A percentile compares a stretch with the other conserved stretches of the same genome.
Conservation (phyloP, 805 yeast species). For the Wickerhamomyces bisporus region DNA sequence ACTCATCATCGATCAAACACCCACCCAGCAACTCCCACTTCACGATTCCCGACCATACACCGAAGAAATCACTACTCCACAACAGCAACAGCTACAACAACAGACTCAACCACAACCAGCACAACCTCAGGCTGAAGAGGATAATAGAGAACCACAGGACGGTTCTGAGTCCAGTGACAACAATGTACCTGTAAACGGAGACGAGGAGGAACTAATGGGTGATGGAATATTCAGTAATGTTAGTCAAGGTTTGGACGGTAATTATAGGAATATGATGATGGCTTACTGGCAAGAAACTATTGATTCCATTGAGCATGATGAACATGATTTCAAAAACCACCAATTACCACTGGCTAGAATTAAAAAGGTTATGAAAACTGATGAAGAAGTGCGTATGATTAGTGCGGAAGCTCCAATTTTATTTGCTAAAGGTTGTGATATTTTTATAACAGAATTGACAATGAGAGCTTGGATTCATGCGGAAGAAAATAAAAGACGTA, state of each 20-base stretch:
- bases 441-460: constrained; percentile 92
- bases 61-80: too few relatives aligned
- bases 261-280: constrained; percentile 83
- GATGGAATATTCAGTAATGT: constrained; percentile 81
- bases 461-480: constrained; percentile 99
- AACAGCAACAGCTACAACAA: constrained; percentile 3
- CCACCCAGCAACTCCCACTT: too few relatives aligned
- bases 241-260: constrained; percentile 84
- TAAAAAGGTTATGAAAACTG: constrained; percentile 96
- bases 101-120: constrained; percentile 8
- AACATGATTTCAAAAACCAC: constrained; percentile 89
- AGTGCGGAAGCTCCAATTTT: constrained; percentile 97
- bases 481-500: constrained; percentile 91
- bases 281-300: constrained; percentile 97
- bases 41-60: too few relatives aligned
- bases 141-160: background rate
- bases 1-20: constrained; percentile 14
- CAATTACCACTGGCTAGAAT: constrained; percentile 94
- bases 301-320: constrained; percentile 77
- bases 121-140: constrained; percentile 3
- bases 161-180: constrained; percentile 2
- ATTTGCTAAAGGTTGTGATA: constrained; percentile 97
- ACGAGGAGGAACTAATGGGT: constrained; percentile 33
- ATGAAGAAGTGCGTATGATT: constrained; percentile 95
- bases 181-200: too few relatives aligned